These are phyloP conservation scores for Naegleria gruberi DNA, from an alignment of 208 protist genomes.

Conservation along the genomic window DNA sequence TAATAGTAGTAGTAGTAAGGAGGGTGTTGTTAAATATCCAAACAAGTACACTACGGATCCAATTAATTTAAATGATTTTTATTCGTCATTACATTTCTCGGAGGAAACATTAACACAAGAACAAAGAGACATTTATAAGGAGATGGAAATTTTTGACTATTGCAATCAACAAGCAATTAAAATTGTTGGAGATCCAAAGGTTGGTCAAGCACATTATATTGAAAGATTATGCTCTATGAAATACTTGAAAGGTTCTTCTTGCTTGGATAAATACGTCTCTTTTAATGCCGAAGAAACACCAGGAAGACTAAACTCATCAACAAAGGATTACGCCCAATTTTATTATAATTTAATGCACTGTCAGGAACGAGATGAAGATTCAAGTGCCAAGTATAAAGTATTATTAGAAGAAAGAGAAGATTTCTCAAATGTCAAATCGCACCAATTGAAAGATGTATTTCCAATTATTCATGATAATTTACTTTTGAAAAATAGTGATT, in stretches of 20 bases:
- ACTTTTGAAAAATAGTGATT: not conserved
- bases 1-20: no score
- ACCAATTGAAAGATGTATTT: not conserved
- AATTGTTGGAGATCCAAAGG: not conserved
- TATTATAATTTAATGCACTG: constrained; percentile 10
- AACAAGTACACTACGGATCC: not conserved
- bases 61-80: not conserved
- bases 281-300: not conserved
- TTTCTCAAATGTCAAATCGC: not conserved
- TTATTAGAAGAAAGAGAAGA: not conserved
- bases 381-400: not conserved
- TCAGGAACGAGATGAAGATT: not conserved
- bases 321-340: not conserved
- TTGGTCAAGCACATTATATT: not conserved
- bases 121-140: not conserved
- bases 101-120: not conserved
- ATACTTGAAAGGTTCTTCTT: not conserved
- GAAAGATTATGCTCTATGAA: not conserved
- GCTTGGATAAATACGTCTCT: not conserved
- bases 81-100: not conserved
- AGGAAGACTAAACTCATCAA: not conserved
- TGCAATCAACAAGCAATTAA: not conserved
- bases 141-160: not conserved
- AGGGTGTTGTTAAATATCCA: no score
- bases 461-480: not conserved